These are phyloP conservation scores for Curvularia eragrostidis DNA, from an alignment of 2,329 filamentous ascomycete species.

Conservation along the genomic window DNA sequence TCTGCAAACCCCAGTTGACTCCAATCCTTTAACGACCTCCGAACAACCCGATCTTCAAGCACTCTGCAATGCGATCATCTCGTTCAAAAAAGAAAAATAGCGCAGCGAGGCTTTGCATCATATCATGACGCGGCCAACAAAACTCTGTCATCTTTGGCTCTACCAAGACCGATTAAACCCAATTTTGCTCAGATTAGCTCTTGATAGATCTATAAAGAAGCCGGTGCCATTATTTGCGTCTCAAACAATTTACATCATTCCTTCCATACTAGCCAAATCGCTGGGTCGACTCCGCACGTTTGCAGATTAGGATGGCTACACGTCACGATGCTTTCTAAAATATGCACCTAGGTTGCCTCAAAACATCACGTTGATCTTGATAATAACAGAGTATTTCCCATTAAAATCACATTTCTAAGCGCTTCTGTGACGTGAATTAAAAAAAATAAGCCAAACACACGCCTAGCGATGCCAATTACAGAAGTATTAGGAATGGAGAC, in stretches of 20 bases:
- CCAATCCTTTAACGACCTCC: too few relatives aligned
- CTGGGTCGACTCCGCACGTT: neutral
- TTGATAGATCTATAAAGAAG: neutral
- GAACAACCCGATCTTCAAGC: neutral
- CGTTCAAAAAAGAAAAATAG: neutral
- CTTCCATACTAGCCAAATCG: neutral
- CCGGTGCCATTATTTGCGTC: neutral
- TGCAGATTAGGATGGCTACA: neutral
- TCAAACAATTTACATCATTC: neutral
- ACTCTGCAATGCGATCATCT: neutral
- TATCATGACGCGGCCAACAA: neutral
- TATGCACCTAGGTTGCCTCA: too few relatives aligned
- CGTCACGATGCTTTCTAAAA: neutral
- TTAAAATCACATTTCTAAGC: too few relatives aligned
- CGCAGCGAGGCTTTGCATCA: neutral
- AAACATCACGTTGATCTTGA: too few relatives aligned
- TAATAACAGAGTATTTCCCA: too few relatives aligned
- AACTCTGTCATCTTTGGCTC: neutral
- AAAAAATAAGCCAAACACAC: too few relatives aligned
- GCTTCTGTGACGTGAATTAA: too few relatives aligned
- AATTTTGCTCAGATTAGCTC: neutral
- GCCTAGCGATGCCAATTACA: neutral
- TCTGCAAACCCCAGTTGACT: too few relatives aligned
- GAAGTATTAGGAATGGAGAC: neutral
- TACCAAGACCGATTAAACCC: neutral